Conservation (phyloP, 768 basidiomycete genomes). For the Mycena vulgaris region DNA sequence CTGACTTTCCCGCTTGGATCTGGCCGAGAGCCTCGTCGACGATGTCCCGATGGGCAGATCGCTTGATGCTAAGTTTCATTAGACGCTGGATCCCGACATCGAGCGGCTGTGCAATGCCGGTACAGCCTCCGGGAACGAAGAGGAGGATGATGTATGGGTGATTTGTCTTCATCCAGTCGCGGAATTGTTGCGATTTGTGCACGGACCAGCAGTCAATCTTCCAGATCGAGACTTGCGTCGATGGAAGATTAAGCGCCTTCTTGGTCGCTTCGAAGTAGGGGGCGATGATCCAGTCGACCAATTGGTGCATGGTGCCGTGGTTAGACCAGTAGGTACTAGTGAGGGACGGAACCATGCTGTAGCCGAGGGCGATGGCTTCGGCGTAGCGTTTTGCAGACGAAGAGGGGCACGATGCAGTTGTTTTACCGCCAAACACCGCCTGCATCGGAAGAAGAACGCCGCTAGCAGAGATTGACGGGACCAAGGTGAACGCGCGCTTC, state of each 20-base stretch:
- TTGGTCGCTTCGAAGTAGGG: constrained; percentile 45
- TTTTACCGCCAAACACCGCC: constrained; percentile 51
- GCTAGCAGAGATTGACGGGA: constrained; percentile 48
- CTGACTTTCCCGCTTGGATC: constrained; percentile 35
- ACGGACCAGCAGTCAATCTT: constrained; percentile 48
- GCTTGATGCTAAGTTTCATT: constrained; percentile 39
- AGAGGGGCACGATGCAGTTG: constrained; percentile 43
- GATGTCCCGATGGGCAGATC: constrained; percentile 28
- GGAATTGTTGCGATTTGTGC: constrained; percentile 48
- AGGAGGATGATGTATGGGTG: constrained; percentile 43
- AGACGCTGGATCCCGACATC: constrained; percentile 43
- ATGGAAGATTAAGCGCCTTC: constrained; percentile 31
- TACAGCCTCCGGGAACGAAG: constrained; percentile 45
- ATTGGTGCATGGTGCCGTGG: constrained; percentile 41
- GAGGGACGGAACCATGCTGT: constrained; percentile 40
- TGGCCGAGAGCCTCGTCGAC: constrained; percentile 36
- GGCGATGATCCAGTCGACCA: constrained; percentile 44
- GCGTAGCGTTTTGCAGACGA: constrained; percentile 28
- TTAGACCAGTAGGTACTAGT: constrained; percentile 47
- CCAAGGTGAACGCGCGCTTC: constrained; percentile 59
- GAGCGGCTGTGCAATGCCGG: constrained; percentile 42
- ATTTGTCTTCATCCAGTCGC: constrained; percentile 42
- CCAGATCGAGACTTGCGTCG: constrained; percentile 32
- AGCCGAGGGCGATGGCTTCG: constrained; percentile 42
- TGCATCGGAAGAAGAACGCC: constrained; percentile 57